These are phyloP conservation scores for Colletotrichum orbiculare DNA, from an alignment of 2,329 filamentous ascomycete species.

Conservation along the genomic window DNA sequence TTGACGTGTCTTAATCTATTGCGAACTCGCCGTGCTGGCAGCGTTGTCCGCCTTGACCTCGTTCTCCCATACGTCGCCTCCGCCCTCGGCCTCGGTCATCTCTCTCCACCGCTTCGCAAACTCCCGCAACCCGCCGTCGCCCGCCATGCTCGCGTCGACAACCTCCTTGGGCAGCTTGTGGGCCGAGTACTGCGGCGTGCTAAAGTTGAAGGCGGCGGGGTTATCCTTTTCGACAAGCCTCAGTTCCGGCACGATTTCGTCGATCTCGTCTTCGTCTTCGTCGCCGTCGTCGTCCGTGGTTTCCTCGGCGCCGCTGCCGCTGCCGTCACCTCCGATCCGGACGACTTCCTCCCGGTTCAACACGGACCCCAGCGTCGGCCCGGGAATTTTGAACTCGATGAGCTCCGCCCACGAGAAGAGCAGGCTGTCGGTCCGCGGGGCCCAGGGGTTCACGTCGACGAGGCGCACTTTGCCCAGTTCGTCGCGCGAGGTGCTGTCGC, in stretches of 20 bases:
- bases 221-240: slow-evolving; percentile 86
- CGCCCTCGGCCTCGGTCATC: slow-evolving; percentile 55
- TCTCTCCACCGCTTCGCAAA: slow-evolving; percentile 82
- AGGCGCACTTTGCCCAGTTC: slow-evolving; percentile 82
- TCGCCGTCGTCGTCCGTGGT: slow-evolving; percentile 32
- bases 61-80: slow-evolving; percentile 52
- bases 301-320: slow-evolving; percentile 26
- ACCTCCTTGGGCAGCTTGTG: slow-evolving; percentile 96
- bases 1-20: background rate
- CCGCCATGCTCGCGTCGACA: slow-evolving; percentile 75
- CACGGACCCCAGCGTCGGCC: slow-evolving; percentile 63
- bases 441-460: slow-evolving; percentile 97
- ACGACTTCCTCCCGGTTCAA: slow-evolving; percentile 49
- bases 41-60: background rate
- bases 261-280: slow-evolving; percentile 50
- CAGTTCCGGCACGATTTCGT: slow-evolving; percentile 74
- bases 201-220: slow-evolving; percentile 88
- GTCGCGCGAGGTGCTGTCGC: slow-evolving; percentile 63
- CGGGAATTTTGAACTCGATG: slow-evolving; percentile 74
- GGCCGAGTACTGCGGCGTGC: slow-evolving; percentile 88
- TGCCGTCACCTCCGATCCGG: slow-evolving; percentile 48
- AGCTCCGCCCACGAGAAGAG: slow-evolving; percentile 93
- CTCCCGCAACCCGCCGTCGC: slow-evolving; percentile 82
- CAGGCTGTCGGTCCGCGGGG: slow-evolving; percentile 85
- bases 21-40: background rate